Conservation (phyloP, 1,139 yeast genomes). For the Geotrichum klebahnii region DNA sequence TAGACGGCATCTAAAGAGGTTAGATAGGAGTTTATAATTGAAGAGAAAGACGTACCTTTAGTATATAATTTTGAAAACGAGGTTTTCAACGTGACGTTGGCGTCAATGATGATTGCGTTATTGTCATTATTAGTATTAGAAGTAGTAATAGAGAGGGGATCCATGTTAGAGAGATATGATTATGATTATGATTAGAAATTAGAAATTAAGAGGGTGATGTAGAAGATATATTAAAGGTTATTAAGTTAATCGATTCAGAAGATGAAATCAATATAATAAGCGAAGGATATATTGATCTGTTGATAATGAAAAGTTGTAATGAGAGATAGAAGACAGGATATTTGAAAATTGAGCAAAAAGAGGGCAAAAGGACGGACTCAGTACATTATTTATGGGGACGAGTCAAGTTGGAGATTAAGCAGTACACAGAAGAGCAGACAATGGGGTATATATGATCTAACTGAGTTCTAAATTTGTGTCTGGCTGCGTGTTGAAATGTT, state of each 20-base stretch:
- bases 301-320: background rate
- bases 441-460: too few relatives aligned
- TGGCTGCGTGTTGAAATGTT: background rate
- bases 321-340: background rate
- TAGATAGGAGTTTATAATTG: background rate
- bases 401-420: too few relatives aligned
- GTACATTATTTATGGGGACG: too few relatives aligned
- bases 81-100: slow-evolving; percentile 11
- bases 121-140: background rate
- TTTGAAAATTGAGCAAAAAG: background rate
- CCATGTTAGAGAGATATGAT: background rate
- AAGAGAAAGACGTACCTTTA: slow-evolving; percentile 10
- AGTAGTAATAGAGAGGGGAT: background rate
- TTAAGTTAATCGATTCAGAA: too few relatives aligned
- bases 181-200: background rate
- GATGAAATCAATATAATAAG: slow-evolving; percentile 2
- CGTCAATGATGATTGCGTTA: slow-evolving; percentile 14
- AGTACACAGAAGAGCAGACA: too few relatives aligned
- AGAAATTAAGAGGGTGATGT: background rate
- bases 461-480: too few relatives aligned
- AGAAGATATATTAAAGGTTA: background rate
- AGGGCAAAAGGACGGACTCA: background rate
- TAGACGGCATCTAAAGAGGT: slow-evolving; percentile 37
- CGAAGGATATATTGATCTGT: slow-evolving; percentile 4
- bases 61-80: slow-evolving; percentile 12